A percentile compares a stretch with the other conserved stretches of the same genome.
These are phyloP conservation scores for Malassezia yamatoensis DNA, from an alignment of 1,284 basidiomycete genomes.

Conservation along the genomic window DNA sequence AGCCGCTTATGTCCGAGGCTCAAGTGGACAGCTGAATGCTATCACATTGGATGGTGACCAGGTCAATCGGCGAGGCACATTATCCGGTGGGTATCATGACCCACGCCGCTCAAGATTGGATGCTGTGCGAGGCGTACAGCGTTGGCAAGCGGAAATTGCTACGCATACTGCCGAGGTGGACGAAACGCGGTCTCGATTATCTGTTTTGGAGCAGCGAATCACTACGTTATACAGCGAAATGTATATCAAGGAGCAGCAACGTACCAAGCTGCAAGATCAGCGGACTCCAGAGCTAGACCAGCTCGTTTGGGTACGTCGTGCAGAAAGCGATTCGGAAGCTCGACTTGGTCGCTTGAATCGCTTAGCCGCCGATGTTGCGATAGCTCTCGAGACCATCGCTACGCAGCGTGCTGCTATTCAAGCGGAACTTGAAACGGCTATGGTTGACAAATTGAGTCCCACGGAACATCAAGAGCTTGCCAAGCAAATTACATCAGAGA, in stretches of 20 bases:
- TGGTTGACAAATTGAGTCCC: slow-evolving; percentile 62
- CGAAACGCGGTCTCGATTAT: slow-evolving; percentile 65
- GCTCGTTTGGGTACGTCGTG: slow-evolving; percentile 57
- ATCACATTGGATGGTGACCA: slow-evolving; percentile 97
- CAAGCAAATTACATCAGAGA: slow-evolving; percentile 64
- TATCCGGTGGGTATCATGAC: slow-evolving; percentile 94
- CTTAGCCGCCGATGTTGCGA: slow-evolving; percentile 62
- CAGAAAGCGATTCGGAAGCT: slow-evolving; percentile 62
- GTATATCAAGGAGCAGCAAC: slow-evolving; percentile 62
- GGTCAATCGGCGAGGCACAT: slow-evolving; percentile 86
- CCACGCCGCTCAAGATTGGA: slow-evolving; percentile 79
- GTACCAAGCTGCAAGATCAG: slow-evolving; percentile 61
- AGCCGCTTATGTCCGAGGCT: slow-evolving; percentile 84
- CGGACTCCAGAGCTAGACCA: slow-evolving; percentile 63
- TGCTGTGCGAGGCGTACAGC: slow-evolving; percentile 65
- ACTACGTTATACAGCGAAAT: slow-evolving; percentile 66
- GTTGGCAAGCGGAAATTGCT: slow-evolving; percentile 66
- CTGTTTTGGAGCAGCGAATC: slow-evolving; percentile 74
- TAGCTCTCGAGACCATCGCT: slow-evolving; percentile 58
- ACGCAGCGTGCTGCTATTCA: slow-evolving; percentile 58
- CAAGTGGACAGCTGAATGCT: slow-evolving; percentile 68
- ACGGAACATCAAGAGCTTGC: slow-evolving; percentile 66
- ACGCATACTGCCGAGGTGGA: slow-evolving; percentile 58
- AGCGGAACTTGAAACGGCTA: slow-evolving; percentile 64
- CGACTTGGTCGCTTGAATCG: slow-evolving; percentile 61